Base-by-base conservation (phyloP, 2,329 filamentous ascomycete species). In the Chrysosporium keratinophilum region DNA sequence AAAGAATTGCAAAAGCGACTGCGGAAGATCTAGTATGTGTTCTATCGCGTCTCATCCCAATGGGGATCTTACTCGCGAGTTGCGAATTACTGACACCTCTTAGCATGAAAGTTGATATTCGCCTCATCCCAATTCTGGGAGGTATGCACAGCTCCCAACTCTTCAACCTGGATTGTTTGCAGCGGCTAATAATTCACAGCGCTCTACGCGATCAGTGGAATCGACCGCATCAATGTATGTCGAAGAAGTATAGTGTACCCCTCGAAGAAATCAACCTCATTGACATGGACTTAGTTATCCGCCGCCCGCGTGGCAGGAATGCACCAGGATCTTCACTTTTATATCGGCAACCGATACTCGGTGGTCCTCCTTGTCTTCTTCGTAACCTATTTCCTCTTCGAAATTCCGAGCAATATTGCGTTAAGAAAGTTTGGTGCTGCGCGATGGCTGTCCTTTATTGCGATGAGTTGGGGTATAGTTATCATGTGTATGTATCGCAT, bases 311-410 rank as follows among this genome's bases (percentile, higher is more conserved):
- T 91, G 64, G 87, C 87, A 12, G 87, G 78, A 9, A 63, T 68
- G 62, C 54, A 57, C 19, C 44, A 49, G 33, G 63, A 65, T 9
- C 54, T 61, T 12, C 45, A 55, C 33, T 64, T 73, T 11, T 45
- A 69, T 41, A 54, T 59, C 33, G 60, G 59, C 1, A 45, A 52
- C 42, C 60, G 63, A 37, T 67, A 65, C 54, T 76, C 79, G 20
- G 78, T 88, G 62, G 76, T 84, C 54, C 83, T 84, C 2, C 72
- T 87, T 44, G 75, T 87, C 62, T 88, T 88, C 72, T 88, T 88
- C 73, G 75, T 86, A 59, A 78, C 83, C 0, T 88, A 88, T 65
- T 78, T 85, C 57, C 46, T 86, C 47, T 83, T 86, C 58, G 84
- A 89, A 63, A 81, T 84, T 0, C 84, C 84, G 0, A 84, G 84